These are phyloP conservation scores for Cymodocea nodosa DNA, from an alignment of 116 monocot genomes.

Conservation along the genomic window DNA sequence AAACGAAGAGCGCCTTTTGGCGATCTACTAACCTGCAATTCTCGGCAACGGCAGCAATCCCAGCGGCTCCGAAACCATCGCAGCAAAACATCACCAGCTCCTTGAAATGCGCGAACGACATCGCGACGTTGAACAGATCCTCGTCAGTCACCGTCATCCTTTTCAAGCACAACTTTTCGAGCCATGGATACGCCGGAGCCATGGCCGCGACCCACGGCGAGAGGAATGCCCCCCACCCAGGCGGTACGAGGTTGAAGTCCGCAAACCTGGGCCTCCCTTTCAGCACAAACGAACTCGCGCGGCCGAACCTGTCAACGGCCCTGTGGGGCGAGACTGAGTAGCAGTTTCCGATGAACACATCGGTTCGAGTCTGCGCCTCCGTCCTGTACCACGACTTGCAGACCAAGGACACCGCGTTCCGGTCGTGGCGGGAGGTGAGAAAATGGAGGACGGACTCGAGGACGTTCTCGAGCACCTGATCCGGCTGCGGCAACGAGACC, in stretches of 20 bases:
- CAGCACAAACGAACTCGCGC: slow-evolving; percentile 27
- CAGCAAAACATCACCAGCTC: slow-evolving; percentile 52
- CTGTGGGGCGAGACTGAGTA: slow-evolving; percentile 59
- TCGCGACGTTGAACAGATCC: slow-evolving; percentile 31
- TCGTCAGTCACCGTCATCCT: slow-evolving; percentile 54
- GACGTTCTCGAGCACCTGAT: slow-evolving; percentile 59
- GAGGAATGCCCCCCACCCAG: slow-evolving; percentile 59
- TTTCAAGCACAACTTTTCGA: slow-evolving; percentile 64
- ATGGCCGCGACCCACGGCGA: slow-evolving; percentile 42
- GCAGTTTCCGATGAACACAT: slow-evolving; percentile 85
- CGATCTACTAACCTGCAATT: slow-evolving; percentile 42
- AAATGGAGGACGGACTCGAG: slow-evolving; percentile 65
- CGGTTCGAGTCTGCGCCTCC: slow-evolving; percentile 57
- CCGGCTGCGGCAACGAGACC: slow-evolving; percentile 23
- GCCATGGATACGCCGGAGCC: slow-evolving; percentile 24
- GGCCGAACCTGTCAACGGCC: slow-evolving; percentile 31
- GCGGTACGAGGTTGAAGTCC: slow-evolving; percentile 66
- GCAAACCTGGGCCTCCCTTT: slow-evolving; percentile 86
- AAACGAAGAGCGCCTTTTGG: background rate
- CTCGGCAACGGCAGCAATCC: slow-evolving; percentile 54
- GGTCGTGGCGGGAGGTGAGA: slow-evolving; percentile 43
- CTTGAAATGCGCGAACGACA: slow-evolving; percentile 26
- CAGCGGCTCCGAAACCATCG: slow-evolving; percentile 66
- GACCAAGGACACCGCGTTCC: slow-evolving; percentile 59
- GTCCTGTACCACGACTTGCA: slow-evolving; percentile 55